Base-by-base conservation (phyloP, 768 basidiomycete species). In the Phlebiopsis gigantea region DNA sequence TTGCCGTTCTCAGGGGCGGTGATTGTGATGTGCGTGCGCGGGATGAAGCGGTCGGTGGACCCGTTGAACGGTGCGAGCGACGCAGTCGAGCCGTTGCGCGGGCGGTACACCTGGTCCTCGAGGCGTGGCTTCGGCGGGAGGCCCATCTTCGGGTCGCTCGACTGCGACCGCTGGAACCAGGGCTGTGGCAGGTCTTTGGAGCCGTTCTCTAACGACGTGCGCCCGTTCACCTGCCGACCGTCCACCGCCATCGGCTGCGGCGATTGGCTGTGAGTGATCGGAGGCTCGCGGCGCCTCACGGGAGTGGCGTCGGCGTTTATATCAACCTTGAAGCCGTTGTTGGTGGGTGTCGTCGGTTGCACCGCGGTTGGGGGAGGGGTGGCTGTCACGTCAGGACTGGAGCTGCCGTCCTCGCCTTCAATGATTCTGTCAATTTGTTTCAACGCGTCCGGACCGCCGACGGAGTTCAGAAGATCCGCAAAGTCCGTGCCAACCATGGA, bases 401-500 rank as follows among this genome's bases (percentile, higher is more conserved):
- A 59, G 47, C 51, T 46, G 4, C 31, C 51, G 31, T 60, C 49
- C 48, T 48, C 59, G 29, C 47, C 58, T 49, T 77, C 75, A 2
- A 75, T 66, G 9, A 79, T 66, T 53, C 77, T 76, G 5, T 77
- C 72, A 31, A 85, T 69, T 46, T 75, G 72, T 41, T 79, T 77
- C 47, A 82, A 65, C 15, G 46, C 45, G 9, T 80, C 71, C 9
- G 76, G 74, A 24, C 79, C 80, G 34, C 79, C 80, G 5, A 84
- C 80, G 29, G 81, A 80, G 62, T 71, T 81, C 50, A 90, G 77
- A 17, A 90, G 70, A 57, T 88, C 87, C 0, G 85, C 82, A 65
- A 98, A 94, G 68, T 96, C 93, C 0, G 83, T 75, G 46, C 84
- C 80, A 57, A 83, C 88, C 73, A 96, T 79, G 15, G 93, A 95